Percentiles rank a stretch among this genome's conserved stretches.
phyloP scores from a whole-genome alignment of 805 yeast genomes.

The Cyberlindnera japonica region DNA sequence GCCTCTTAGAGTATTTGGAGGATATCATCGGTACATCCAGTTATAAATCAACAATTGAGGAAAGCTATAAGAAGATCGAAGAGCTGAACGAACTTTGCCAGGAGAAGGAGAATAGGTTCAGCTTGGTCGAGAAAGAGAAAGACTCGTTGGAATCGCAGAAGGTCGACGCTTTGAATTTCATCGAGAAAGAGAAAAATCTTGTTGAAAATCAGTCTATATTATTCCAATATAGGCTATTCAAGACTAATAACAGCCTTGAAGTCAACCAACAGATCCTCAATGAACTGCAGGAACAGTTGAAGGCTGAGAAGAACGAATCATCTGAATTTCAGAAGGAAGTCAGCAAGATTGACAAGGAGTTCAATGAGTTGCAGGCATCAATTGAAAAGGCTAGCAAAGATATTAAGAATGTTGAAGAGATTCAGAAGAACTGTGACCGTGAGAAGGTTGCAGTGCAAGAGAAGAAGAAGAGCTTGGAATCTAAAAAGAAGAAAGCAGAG shows the following conservation, averaged over 20 bases:
- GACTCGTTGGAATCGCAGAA: conserved; percentile 58
- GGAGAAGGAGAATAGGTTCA: conserved; percentile 77
- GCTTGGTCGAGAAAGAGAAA: conserved; percentile 75
- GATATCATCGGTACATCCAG: conserved; percentile 94
- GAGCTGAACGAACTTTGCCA: conserved; percentile 73
- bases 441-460: conserved; percentile 72
- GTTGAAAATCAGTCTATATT: conserved; percentile 49
- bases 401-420: conserved; percentile 32
- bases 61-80: conserved; percentile 56
- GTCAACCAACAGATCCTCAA: conserved; percentile 36
- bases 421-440: conserved; percentile 46
- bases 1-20: conserved; percentile 87
- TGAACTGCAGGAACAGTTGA: conserved; percentile 39
- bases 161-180: conserved; percentile 61
- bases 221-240: conserved; percentile 48
- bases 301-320: conserved; percentile 41
- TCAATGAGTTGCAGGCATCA: conserved; percentile 22
- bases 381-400: conserved; percentile 25
- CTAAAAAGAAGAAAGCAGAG: conserved; percentile 54
- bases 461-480: conserved; percentile 59
- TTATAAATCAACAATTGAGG: conserved; percentile 75
- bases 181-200: conserved; percentile 61
- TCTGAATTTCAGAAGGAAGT: conserved; percentile 38
- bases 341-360: conserved; percentile 29
- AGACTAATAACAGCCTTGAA: conserved; percentile 38